Conservation (phyloP, 495 filamentous ascomycete genomes). For the Penicillium pancosmium region DNA sequence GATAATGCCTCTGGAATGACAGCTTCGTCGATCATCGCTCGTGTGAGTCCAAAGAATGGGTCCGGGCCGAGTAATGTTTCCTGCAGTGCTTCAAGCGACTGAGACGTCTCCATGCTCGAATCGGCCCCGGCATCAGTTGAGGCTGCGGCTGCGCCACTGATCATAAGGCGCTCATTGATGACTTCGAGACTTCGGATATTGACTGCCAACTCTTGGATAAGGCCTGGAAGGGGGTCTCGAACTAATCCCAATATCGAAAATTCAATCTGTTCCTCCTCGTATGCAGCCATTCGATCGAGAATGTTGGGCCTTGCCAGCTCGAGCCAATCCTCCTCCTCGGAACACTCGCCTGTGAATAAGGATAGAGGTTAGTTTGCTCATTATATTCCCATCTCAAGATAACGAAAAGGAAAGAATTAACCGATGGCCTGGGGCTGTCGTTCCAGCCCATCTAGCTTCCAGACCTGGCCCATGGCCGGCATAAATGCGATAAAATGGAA, state of each 20-base stretch:
- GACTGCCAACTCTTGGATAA: conserved; percentile 43
- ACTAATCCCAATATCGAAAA: conserved; percentile 60
- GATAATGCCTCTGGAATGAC: conserved; percentile 14
- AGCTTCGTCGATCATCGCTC: conserved; percentile 35
- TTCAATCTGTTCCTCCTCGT: conserved; percentile 56
- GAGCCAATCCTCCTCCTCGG: conserved; percentile 51
- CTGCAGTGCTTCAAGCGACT: conserved; percentile 6
- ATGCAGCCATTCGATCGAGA: conserved; percentile 53
- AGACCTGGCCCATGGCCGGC: conserved; percentile 71
- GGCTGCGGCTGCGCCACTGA: neutral
- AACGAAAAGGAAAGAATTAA: conserved; percentile 35
- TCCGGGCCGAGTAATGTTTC: conserved; percentile 38
- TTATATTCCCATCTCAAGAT: neutral
- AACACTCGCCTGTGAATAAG: conserved; percentile 34
- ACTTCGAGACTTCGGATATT: conserved; percentile 48
- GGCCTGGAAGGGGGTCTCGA: conserved; percentile 51
- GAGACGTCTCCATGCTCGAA: neutral
- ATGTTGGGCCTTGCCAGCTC: conserved; percentile 49
- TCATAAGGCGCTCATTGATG: conserved; percentile 36
- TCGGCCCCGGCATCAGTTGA: neutral
- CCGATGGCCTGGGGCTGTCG: conserved; percentile 71
- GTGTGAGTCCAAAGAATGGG: conserved; percentile 36
- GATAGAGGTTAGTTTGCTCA: conserved; percentile 1
- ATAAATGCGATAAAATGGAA: conserved; percentile 94
- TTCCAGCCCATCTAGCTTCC: conserved; percentile 90